Conservation (phyloP, 2,329 filamentous ascomycete species). For the Hymenoscyphus occultus region DNA sequence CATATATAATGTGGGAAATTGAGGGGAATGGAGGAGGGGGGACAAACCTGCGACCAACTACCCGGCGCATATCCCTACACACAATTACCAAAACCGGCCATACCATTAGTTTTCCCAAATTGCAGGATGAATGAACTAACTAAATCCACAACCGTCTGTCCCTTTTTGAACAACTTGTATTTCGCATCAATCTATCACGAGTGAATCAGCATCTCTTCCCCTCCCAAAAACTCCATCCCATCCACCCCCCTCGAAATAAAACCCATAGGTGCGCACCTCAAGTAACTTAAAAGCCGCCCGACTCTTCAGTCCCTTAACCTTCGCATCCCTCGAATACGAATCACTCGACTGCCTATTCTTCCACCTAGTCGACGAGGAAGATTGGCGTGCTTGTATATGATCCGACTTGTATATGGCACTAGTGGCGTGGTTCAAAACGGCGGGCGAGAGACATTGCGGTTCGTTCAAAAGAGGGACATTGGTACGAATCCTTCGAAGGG, state of each 20-base stretch:
- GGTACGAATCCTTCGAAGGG: constrained; percentile 14
- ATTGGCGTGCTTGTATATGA: constrained; percentile 10
- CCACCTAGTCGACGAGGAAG: constrained; percentile 73
- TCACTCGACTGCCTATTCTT: constrained; percentile 75
- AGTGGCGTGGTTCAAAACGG: not conserved
- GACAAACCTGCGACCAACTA: constrained; percentile 63
- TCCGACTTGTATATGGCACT: constrained; percentile 9
- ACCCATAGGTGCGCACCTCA: constrained; percentile 53
- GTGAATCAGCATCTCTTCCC: constrained; percentile 6
- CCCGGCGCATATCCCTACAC: constrained; percentile 71
- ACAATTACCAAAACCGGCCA: constrained; percentile 12
- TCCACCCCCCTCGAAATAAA: not conserved
- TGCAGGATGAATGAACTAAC: constrained; percentile 46
- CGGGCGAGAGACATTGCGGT: not conserved
- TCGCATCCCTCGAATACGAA: constrained; percentile 69
- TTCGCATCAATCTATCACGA: constrained; percentile 70
- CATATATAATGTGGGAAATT: not conserved
- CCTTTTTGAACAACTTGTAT: constrained; percentile 72
- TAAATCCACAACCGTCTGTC: constrained; percentile 87
- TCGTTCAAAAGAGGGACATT: constrained; percentile 3
- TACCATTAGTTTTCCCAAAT: not conserved
- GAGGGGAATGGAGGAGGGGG: not conserved
- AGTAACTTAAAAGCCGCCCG: constrained; percentile 91
- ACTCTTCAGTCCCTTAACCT: constrained; percentile 77
- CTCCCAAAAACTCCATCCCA: not conserved